A percentile compares a stretch with the other conserved stretches of the same genome.
Conservation (phyloP, 257 asterid genomes). For the Solanum clarkiae region DNA sequence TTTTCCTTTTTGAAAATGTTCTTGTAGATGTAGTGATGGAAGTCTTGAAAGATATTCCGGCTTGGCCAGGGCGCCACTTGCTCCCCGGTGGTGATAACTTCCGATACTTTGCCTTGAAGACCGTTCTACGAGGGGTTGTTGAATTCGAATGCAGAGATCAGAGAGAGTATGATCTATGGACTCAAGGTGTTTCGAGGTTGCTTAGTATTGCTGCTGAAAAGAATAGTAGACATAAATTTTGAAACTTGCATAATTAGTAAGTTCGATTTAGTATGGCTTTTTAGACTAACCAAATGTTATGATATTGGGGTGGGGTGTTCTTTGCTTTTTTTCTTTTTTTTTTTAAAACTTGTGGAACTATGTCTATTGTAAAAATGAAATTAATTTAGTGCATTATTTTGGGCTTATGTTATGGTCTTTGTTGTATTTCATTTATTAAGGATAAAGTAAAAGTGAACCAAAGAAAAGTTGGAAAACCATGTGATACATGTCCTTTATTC, state of each 20-base stretch:
- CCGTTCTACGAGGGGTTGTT: constrained; percentile 61
- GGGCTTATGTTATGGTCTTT: constrained; percentile 10
- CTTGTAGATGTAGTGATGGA: constrained; percentile 68
- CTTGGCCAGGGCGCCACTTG: constrained; percentile 96
- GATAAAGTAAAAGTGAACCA: constrained; percentile 26
- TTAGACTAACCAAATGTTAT: neutral
- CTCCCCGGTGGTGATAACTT: constrained; percentile 77
- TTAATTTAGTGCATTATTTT: constrained; percentile 11
- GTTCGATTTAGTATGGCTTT: neutral
- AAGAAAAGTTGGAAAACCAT: constrained; percentile 37
- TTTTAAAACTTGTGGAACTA: neutral
- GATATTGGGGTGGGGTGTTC: constrained; percentile 1
- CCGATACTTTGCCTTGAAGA: constrained; percentile 70
- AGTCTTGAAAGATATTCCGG: constrained; percentile 70
- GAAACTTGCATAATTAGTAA: constrained; percentile 5
- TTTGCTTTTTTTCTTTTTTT: neutral
- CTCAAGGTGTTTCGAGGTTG: constrained; percentile 88
- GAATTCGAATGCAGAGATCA: constrained; percentile 84
- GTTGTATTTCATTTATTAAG: constrained; percentile 7
- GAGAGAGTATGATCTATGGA: constrained; percentile 87
- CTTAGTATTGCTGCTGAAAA: constrained; percentile 65
- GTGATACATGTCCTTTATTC: constrained; percentile 29
- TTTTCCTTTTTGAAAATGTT: neutral
- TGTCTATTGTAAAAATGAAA: constrained; percentile 16
- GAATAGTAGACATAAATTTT: constrained; percentile 42